Base-by-base conservation (phyloP, 2,329 filamentous ascomycete genomes). In the Alternaria gaisen region DNA sequence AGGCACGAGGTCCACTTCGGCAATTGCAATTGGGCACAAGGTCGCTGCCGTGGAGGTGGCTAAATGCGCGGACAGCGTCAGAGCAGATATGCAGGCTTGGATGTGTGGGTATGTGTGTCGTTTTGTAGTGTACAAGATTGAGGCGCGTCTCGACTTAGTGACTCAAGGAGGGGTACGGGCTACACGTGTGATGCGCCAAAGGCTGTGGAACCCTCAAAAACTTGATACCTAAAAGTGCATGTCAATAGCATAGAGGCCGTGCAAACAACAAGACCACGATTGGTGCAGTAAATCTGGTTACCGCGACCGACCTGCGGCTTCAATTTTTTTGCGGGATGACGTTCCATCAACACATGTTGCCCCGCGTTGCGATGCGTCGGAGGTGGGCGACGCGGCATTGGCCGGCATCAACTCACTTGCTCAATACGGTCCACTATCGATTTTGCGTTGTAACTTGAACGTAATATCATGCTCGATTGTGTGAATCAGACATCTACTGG, bases 101-200 rank as follows among this genome's bases (percentile, higher is more conserved):
- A 54, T 58, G 51, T 41, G 67, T 63, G 65, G 63, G 58, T 55
- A 10, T 61, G 70, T 75, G 67, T 74, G 72, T 76, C 64, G 73
- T 75, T 73, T 72, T 56, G 69, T 68, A 51, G 66, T 74, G 72
- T 72, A 67, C 65, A 67, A 56, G 56, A 58, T 57, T 65, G 53
- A 59, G 56, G 53, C 52, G 63, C 58, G 53, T 55, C 57, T 59
- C 55, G 65, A 18, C 18, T 20, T 16, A 56, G 53, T 70, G 70
- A 70, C 68, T 71, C 71, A 71, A 69, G 55, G 71, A 72, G 72
- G 72, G 70, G 68, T 69, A 67, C 30, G n/a, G 58, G 43, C 54
- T 57, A 55, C 65, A 72, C 67, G 70, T 67, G 66, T 56, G 63
- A 57, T 30, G 53, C 40, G 56, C 54, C 65, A 68, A 67, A 70